Base-by-base conservation (phyloP, 768 basidiomycete species). In the Trametes cingulata region DNA sequence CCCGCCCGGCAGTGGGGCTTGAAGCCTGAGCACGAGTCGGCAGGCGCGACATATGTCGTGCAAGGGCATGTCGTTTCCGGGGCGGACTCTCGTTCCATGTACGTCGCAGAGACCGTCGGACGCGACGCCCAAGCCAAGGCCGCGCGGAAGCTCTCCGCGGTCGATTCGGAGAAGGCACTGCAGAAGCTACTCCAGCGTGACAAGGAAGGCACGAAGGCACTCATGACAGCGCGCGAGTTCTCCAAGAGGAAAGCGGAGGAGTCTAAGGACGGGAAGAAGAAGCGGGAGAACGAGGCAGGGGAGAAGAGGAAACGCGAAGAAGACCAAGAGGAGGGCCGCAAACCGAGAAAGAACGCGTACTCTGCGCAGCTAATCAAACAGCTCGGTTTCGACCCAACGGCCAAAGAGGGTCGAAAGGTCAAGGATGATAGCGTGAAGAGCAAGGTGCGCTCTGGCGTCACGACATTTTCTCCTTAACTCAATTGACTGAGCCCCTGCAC, bases 111-210 rank as follows among this genome's bases (percentile, higher is more conserved):
- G 73, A 85, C 77, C 58, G 77, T 95, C 39, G 93, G 93, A 0
- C 79, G 94, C 17, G 88, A 88, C 54, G 87, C 88, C 2, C 90
- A 93, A 67, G 89, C 88, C 19, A 88, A 81, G 67, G 85, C 88
- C 6, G 85, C 85, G 63, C 82, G 93, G 45, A 81, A 80, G 68
- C 62, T 82, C 13, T 80, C 79, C 17, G 80, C 78, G 9, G 79
- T 80, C 58, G 83, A 87, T 48, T 78, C 82, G 2, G 93, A 95
- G 56, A 76, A 73, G 40, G 77, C 80, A 20, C 71, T 95, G 65
- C 80, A 86, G 71, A 70, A 72, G 39, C 72, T 94, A 40, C 69
- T 93, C 61, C 77, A 82, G 63, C 75, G 82, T 47, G 90, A 91
- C 66, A 84, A 80, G 68, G 82, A 86, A 25, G 88, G 88, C 8